Percentiles rank a stretch among this genome's conserved stretches.
Conservation (phyloP, 352 stramenopile genomes). For the Globisporangium rhizosaccharum region DNA sequence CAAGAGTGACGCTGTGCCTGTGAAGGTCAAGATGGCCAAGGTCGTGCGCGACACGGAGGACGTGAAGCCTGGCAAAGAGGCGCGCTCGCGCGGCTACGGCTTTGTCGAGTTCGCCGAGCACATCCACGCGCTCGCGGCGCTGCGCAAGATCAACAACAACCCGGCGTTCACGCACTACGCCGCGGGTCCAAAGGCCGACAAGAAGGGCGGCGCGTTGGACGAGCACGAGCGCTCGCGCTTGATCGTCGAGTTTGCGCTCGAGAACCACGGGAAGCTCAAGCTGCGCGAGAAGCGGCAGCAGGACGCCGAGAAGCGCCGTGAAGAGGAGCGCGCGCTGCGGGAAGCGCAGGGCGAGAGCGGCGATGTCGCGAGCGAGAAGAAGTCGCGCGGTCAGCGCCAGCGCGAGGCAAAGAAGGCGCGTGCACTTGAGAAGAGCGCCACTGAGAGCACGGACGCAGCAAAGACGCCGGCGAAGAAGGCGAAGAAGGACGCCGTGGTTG, state of each 20-base stretch:
- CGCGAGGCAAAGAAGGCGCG: conserved; percentile 68
- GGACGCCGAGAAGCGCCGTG: conserved; percentile 63
- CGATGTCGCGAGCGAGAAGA: conserved; percentile 31
- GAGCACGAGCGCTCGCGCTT: conserved; percentile 65
- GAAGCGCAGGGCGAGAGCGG: conserved; percentile 41
- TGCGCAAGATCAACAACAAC: conserved; percentile 98
- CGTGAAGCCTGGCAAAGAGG: conserved; percentile 52
- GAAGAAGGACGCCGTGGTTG: conserved; percentile 30
- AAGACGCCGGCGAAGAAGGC: conserved; percentile 24
- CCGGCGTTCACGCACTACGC: conserved; percentile 78
- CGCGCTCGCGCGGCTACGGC: conserved; percentile 69
- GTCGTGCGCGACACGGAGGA: conserved; percentile 73
- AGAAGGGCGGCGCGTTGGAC: conserved; percentile 29
- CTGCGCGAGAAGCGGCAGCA: conserved; percentile 69
- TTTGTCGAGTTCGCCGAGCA: conserved; percentile 99
- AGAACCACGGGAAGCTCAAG: conserved; percentile 88
- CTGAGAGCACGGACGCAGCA: conserved; percentile 4
- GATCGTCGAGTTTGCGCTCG: conserved; percentile 87
- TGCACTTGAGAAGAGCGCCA: conserved; percentile 17
- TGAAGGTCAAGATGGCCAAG: conserved; percentile 83
- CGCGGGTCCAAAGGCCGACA: conserved; percentile 35
- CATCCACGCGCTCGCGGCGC: conserved; percentile 92
- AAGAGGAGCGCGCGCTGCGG: conserved; percentile 58
- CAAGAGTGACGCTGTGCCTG: conserved; percentile 24
- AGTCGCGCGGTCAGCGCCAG: conserved; percentile 71